Percentiles rank a stretch among this genome's conserved stretches.
phyloP scores from a whole-genome alignment of 2,329 filamentous ascomycete genomes.

The Aureobasidium uvarum region DNA sequence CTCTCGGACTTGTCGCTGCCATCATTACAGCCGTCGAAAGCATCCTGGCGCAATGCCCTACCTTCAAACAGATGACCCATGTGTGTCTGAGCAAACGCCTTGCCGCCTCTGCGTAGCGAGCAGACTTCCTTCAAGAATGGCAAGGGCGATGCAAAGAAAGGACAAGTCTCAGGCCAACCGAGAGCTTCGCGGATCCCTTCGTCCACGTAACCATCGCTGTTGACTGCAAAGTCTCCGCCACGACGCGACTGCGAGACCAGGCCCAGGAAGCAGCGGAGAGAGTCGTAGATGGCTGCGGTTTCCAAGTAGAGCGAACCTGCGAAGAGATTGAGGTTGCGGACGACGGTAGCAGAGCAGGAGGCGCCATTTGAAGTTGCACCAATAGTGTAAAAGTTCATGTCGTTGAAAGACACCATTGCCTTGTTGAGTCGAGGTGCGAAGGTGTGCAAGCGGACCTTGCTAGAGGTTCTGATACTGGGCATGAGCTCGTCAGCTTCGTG shows the following conservation, averaged over 20 bases:
- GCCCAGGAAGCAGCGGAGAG: not conserved
- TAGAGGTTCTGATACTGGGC: conserved; percentile 39
- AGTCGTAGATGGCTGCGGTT: not conserved
- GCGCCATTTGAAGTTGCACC: not conserved
- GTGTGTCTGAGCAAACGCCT: conserved; percentile 13
- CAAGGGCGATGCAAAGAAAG: not conserved
- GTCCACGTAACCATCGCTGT: not conserved
- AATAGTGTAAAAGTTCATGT: conserved; percentile 8
- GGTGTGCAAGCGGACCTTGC: conserved; percentile 33
- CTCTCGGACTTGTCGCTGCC: not conserved
- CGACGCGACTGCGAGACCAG: not conserved
- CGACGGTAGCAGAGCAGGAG: not conserved
- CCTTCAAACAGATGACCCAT: conserved; percentile 6
- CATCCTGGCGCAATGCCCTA: not conserved
- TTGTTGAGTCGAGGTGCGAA: conserved; percentile 1
- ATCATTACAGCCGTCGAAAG: not conserved
- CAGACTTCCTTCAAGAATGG: conserved; percentile 14
- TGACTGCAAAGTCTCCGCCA: not conserved
- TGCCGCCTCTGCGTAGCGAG: not conserved
- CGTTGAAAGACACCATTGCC: not conserved
- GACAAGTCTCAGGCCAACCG: not conserved
- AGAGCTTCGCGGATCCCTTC: not conserved
- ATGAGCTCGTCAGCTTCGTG: conserved; percentile 59
- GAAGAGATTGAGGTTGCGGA: conserved; percentile 1
- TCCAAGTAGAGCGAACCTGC: conserved; percentile 11